These are phyloP conservation scores for Fusarium cicatricum DNA, from an alignment of 2,329 filamentous ascomycete species.

Conservation along the genomic window DNA sequence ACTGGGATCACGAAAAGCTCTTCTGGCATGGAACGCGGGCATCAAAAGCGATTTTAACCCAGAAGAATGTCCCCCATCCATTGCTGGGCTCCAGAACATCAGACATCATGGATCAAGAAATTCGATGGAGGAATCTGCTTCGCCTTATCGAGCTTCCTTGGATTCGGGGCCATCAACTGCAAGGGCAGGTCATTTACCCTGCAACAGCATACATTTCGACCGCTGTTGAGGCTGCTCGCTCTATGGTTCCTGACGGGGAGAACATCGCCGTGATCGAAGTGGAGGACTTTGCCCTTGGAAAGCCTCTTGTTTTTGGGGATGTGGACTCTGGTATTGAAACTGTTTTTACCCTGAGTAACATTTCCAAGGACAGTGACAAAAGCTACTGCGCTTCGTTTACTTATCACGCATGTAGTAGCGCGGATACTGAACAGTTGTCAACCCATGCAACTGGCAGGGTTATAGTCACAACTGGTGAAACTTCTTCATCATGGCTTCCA, in stretches of 20 bases:
- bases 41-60: background rate
- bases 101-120: conserved; percentile 10
- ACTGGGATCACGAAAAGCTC: conserved; percentile 8
- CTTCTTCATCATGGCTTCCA: too few species aligned
- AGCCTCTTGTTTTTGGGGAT: conserved; percentile 4
- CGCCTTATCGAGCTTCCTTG: conserved; percentile 45
- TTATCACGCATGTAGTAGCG: conserved; percentile 1
- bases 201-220: conserved; percentile 49
- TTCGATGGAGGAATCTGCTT: conserved; percentile 40
- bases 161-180: conserved; percentile 49
- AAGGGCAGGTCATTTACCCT: conserved; percentile 51
- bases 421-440: too few species aligned
- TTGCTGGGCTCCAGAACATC: background rate
- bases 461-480: too few species aligned
- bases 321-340: conserved; percentile 4
- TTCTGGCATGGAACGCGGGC: conserved; percentile 12
- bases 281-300: conserved; percentile 2
- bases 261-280: background rate
- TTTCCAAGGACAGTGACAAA: background rate
- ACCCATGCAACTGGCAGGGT: too few species aligned
- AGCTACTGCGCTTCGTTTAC: background rate
- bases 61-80: background rate
- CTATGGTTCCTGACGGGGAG: conserved; percentile 4
- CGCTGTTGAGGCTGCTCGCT: conserved; percentile 44
- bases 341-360: conserved; percentile 5